These are phyloP conservation scores for Candida dendrica DNA, from an alignment of 805 yeast species.

Conservation along the genomic window DNA sequence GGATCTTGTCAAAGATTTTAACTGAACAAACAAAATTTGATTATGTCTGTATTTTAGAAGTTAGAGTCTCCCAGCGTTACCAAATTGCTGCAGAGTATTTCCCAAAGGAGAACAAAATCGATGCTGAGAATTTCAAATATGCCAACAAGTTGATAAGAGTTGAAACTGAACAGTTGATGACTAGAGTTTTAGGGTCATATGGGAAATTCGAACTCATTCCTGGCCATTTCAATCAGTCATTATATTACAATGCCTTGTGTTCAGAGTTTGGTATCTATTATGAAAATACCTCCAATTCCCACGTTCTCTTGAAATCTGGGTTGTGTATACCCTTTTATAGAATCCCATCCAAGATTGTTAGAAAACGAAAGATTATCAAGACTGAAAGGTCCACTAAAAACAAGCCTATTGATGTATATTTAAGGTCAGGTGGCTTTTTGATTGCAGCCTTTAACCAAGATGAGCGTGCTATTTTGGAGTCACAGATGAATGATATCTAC, in stretches of 20 bases:
- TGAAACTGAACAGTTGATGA: slow-evolving; percentile 33
- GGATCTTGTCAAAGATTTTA: slow-evolving; percentile 30
- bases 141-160: slow-evolving; percentile 28
- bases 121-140: slow-evolving; percentile 35
- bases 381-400: slow-evolving; percentile 5
- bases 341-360: slow-evolving; percentile 34
- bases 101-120: slow-evolving; percentile 37
- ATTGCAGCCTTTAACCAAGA: slow-evolving; percentile 37
- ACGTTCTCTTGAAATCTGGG: slow-evolving; percentile 37
- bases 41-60: slow-evolving; percentile 44
- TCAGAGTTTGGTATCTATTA: slow-evolving; percentile 48
- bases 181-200: slow-evolving; percentile 39
- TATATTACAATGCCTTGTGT: slow-evolving; percentile 38
- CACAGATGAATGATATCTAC: slow-evolving; percentile 36
- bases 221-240: slow-evolving; percentile 19
- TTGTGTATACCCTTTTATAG: slow-evolving; percentile 46
- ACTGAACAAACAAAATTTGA: slow-evolving; percentile 28
- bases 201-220: slow-evolving; percentile 24
- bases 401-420: slow-evolving; percentile 33
- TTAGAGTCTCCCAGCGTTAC: slow-evolving; percentile 41
- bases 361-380: slow-evolving; percentile 24
- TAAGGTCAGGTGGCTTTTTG: slow-evolving; percentile 46
- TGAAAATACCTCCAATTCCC: slow-evolving; percentile 20
- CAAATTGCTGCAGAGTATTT: slow-evolving; percentile 33
- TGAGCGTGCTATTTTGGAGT: slow-evolving; percentile 24